Percentiles rank a stretch among this genome's conserved stretches.
Conservation (phyloP, 192 early-diverging fungal genomes). For the Backusella luteola region DNA sequence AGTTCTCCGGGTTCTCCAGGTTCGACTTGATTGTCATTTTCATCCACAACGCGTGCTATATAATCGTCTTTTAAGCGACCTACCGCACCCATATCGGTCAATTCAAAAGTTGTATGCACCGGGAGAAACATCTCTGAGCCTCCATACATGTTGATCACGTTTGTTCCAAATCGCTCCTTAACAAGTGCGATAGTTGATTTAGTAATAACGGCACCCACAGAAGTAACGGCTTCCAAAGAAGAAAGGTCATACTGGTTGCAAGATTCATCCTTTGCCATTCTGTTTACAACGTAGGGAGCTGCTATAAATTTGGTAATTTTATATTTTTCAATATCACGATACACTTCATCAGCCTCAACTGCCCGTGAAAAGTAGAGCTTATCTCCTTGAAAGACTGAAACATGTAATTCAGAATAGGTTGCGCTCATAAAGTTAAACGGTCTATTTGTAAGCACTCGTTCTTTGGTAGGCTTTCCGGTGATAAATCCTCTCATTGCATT, state of each 20-base stretch:
- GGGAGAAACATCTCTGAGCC: not conserved
- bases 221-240: not conserved
- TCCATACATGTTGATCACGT: not conserved
- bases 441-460: not conserved
- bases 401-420: not conserved
- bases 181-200: not conserved
- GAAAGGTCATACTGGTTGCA: not conserved
- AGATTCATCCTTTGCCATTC: not conserved
- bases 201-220: not conserved
- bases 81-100: slow-evolving; percentile 22
- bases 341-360: slow-evolving; percentile 10
- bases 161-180: not conserved
- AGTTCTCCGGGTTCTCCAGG: slow-evolving; percentile 26
- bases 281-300: not conserved
- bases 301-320: not conserved
- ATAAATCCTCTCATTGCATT: not conserved
- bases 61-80: slow-evolving; percentile 35
- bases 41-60: slow-evolving; percentile 43
- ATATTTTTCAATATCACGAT: not conserved
- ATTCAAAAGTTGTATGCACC: not conserved
- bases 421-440: not conserved
- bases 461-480: not conserved
- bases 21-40: slow-evolving; percentile 33
- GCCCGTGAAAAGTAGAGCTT: slow-evolving; percentile 14
- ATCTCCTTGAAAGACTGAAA: not conserved